phyloP scores from a whole-genome alignment of 176 grass and related monocot genomes.

The Olyra latifolia region DNA sequence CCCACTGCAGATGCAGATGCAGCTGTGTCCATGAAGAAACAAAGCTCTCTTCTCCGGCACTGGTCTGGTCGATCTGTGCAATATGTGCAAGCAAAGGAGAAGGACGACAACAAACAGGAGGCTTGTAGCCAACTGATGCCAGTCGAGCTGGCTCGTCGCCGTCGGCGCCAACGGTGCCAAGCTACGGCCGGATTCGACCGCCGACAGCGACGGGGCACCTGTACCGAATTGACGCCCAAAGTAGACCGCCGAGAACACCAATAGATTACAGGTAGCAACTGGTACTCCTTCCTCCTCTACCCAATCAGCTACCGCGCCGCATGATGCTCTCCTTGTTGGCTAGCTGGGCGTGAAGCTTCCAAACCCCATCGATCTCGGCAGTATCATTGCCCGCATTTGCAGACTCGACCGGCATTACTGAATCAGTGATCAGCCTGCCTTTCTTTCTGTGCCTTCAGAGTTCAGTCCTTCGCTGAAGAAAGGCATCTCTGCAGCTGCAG shows the following conservation, averaged over 20 bases:
- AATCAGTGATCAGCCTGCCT: too few relatives aligned
- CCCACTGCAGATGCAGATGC: neutral
- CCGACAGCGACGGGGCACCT: slow-evolving; percentile 31
- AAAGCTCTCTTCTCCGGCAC: too few relatives aligned
- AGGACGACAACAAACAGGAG: neutral
- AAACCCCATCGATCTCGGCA: neutral
- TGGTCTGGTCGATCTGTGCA: neutral
- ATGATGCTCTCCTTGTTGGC: neutral
- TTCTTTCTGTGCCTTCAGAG: neutral
- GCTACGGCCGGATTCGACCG: neutral
- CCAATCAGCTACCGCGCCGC: neutral
- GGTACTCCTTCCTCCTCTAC: neutral
- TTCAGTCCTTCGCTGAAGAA: neutral
- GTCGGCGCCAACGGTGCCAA: neutral
- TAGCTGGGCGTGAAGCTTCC: neutral
- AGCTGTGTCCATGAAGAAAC: neutral
- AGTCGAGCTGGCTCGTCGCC: slow-evolving; percentile 14
- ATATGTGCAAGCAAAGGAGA: slow-evolving; percentile 20
- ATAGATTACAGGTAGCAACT: neutral
- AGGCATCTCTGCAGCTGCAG: neutral
- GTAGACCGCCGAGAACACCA: neutral
- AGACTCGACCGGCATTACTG: neutral
- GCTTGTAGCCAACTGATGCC: neutral
- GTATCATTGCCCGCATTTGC: neutral
- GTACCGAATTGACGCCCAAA: slow-evolving; percentile 26